Percentiles rank a stretch among this genome's conserved stretches.
Evolutionary conservation across 139 green algal genomes (phyloP).

Genomic region (Picochlorum sp.): DNA sequence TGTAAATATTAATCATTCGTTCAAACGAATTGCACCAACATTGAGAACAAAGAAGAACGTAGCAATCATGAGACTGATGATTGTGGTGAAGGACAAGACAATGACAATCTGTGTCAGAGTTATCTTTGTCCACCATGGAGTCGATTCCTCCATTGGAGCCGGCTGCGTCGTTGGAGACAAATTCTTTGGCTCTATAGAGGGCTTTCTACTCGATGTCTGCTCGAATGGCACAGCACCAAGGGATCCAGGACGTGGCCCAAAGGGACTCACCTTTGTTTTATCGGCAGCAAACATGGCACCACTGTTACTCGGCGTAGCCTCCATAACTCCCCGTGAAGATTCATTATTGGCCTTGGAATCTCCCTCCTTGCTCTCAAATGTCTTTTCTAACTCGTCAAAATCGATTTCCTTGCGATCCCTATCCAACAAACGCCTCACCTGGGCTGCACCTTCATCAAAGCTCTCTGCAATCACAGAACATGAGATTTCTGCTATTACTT

Average conservation of each 20-base stretch:
- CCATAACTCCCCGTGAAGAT: not conserved
- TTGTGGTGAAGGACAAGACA: constrained; percentile 54
- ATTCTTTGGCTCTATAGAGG: constrained; percentile 50
- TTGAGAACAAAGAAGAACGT: constrained; percentile 62
- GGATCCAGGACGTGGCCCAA: constrained; percentile 12
- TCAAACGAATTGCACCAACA: constrained; percentile 54
- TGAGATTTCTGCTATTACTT: not conserved
- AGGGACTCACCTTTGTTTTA: constrained; percentile 26
- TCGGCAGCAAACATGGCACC: constrained; percentile 9
- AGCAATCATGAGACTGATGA: constrained; percentile 70
- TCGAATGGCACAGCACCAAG: constrained; percentile 30
- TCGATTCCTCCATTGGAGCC: constrained; percentile 36
- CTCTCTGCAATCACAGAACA: not conserved
- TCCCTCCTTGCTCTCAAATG: constrained; percentile 23
- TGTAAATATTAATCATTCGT: constrained; percentile 29
- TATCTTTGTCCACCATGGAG: constrained; percentile 53
- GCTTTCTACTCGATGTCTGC: constrained; percentile 22
- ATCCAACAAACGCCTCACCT: constrained; percentile 61
- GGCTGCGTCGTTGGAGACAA: constrained; percentile 60
- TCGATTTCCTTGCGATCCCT: constrained; percentile 66
- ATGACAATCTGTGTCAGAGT: constrained; percentile 67
- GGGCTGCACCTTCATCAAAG: constrained; percentile 52
- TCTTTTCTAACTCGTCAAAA: constrained; percentile 27
- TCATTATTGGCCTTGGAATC: not conserved
- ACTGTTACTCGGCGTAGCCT: constrained; percentile 11